phyloP scores from a whole-genome alignment of 345 rosid genomes.

The Hibiscus tridactylites region DNA sequence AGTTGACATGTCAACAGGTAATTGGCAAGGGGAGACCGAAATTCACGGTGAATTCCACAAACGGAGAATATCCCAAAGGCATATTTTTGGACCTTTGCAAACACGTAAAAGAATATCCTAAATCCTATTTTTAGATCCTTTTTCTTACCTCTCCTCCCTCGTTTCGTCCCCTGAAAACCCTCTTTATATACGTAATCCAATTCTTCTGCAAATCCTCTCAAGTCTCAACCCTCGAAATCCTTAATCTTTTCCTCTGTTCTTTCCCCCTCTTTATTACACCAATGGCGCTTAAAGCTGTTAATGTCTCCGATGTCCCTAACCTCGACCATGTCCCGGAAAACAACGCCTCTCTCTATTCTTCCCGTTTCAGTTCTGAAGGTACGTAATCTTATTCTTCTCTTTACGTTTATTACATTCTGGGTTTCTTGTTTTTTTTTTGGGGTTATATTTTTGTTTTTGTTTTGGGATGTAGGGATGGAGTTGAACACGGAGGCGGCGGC shows the following conservation, averaged over 20 bases:
- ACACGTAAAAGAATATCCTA: slow-evolving; percentile 2
- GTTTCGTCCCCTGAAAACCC: neutral
- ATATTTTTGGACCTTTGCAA: neutral
- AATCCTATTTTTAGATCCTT: neutral
- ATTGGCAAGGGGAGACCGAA: neutral
- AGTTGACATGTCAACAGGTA: neutral
- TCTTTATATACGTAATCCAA: slow-evolving; percentile 1
- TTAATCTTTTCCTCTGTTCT: neutral
- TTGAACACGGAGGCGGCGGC: slow-evolving; percentile 16
- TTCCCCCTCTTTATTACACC: neutral
- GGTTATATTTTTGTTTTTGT: neutral
- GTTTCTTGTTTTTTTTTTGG: neutral
- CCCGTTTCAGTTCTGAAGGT: slow-evolving; percentile 32
- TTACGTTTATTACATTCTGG: neutral
- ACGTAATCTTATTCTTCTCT: neutral
- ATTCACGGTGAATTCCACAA: neutral
- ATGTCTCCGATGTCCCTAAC: slow-evolving; percentile 71
- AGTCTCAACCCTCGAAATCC: neutral
- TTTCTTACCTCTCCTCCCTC: neutral
- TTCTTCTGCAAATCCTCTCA: neutral
- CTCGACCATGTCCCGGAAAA: slow-evolving; percentile 58
- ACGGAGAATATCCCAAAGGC: slow-evolving; percentile 6
- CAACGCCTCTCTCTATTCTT: slow-evolving; percentile 29
- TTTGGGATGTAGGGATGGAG: slow-evolving; percentile 19
- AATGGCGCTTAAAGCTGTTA: slow-evolving; percentile 82